Base-by-base conservation (phyloP, 148 eudicot species). In the Bassia scoparia region DNA sequence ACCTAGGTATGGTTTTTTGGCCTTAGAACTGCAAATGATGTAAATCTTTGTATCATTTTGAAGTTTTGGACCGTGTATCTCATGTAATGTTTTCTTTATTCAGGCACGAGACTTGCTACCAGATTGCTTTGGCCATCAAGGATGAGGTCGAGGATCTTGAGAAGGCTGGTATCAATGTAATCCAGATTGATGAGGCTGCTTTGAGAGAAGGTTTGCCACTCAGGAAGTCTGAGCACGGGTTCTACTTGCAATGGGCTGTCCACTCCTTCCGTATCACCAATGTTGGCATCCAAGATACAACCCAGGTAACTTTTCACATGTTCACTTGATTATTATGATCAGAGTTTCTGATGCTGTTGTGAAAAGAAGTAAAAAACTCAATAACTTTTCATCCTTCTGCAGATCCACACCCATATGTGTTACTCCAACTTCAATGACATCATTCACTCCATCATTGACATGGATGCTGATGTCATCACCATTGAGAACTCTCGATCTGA, bases 341-440 rank as follows among this genome's bases (percentile, higher is more conserved):
- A 69, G 41, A 38, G 21, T 3, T 8, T 34, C 27, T 31, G 12
- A 13, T 10, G 13, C 14, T 50, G 20, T 12, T 5, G 49, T 13
- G 20, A 0, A 41, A 1, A 14, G 7, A 6, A 41, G 3, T 16
- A 16, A 0, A 35, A 33, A 31, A n/a, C 58, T 65, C 24, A n/a
- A 50, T 26, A 41, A 12, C 54, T 53, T 30, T 11, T 21, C 43
- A 58, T 67, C 55, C 24, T 14, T 53, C 0, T 55, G 67, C 89
- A 92, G 98, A 90, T 90, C 82, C 98, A 93, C 90, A 93, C 98
- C 56, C 98, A 93, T 88, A 93, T 93, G 98, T 93, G 98, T 92
- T 93, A 93, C 84, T 93, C 98, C 58, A 86, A 93, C 90, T 93
- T 93, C 84, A 93, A 93, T 7, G 98, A 93, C 86, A 90, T 93